These are phyloP conservation scores for Eimeria praecox DNA, from an alignment of 169 alveolate genomes.

Conservation along the genomic window DNA sequence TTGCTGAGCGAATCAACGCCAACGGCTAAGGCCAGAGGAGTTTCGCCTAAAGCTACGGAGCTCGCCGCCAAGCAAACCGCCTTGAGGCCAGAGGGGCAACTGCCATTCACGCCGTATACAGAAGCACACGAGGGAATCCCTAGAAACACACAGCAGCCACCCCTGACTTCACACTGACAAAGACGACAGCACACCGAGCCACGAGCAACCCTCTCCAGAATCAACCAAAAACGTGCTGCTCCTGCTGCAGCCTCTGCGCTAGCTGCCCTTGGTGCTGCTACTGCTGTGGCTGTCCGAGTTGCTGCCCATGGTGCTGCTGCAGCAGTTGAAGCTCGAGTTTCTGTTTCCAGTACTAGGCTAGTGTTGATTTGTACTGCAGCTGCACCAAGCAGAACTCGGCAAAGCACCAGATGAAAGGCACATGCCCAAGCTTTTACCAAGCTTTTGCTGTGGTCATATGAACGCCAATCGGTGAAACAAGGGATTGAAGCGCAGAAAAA, in stretches of 20 bases:
- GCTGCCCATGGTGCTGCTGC: not conserved
- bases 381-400: not conserved
- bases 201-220: not conserved
- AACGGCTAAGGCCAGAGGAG: constrained; percentile 85
- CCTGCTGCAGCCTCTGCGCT: not conserved
- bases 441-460: not conserved
- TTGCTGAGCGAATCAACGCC: constrained; percentile 88
- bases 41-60: constrained; percentile 81
- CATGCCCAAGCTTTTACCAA: not conserved
- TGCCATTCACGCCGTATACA: constrained; percentile 84
- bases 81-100: constrained; percentile 89
- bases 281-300: not conserved
- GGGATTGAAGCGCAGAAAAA: too few species aligned
- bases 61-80: constrained; percentile 85
- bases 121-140: constrained; percentile 78
- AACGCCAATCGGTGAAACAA: not conserved
- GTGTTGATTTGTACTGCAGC: not conserved
- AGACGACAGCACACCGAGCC: not conserved
- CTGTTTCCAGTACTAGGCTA: too few species aligned
- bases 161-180: not conserved
- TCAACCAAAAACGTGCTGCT: not conserved
- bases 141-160: not conserved
- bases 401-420: not conserved
- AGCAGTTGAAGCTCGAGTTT: too few species aligned
- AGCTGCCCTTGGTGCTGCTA: not conserved